Evolutionary conservation across 306 rosid genomes (phyloP).

Genomic region (Glycine tomentella): DNA sequence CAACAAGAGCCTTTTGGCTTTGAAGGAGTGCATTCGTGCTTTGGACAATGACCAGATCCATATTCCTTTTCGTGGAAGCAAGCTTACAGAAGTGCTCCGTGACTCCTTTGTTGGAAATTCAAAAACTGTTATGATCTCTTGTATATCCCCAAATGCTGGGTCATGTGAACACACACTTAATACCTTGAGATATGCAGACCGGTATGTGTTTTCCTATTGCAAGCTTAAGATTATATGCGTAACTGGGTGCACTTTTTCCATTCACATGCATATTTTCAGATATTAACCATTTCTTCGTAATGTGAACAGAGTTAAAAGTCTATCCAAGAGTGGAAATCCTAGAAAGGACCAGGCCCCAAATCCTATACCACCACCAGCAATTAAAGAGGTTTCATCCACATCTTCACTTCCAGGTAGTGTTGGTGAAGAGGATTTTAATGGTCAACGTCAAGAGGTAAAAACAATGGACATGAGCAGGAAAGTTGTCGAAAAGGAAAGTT

Average conservation of each 20-base stretch:
- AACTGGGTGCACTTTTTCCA: conserved; percentile 1
- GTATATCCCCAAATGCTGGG: conserved; percentile 98
- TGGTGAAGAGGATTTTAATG: conserved; percentile 63
- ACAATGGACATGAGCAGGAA: conserved; percentile 63
- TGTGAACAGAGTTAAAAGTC: conserved; percentile 88
- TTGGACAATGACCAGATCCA: conserved; percentile 99
- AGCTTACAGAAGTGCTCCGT: conserved; percentile 98
- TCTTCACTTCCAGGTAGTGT: conserved; percentile 61
- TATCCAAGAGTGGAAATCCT: conserved; percentile 87
- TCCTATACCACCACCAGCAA: conserved; percentile 50
- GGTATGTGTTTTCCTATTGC: conserved; percentile 59
- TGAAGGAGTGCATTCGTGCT: conserved; percentile 98
- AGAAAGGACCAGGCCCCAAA: conserved; percentile 78
- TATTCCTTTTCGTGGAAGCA: conserved; percentile 98
- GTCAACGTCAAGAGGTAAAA: conserved; percentile 74
- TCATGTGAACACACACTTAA: conserved; percentile 97
- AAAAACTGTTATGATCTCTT: conserved; percentile 95
- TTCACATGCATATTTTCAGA: conserved; percentile 12
- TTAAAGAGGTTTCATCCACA: conserved; percentile 70
- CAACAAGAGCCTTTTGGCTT: conserved; percentile 95
- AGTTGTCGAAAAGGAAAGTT: conserved; percentile 68
- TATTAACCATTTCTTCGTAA: conserved; percentile 44
- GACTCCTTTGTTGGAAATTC: conserved; percentile 99
- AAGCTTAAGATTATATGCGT: conserved; percentile 37
- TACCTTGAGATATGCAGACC: conserved; percentile 97